A percentile compares a stretch with the other conserved stretches of the same genome.
Conservation (phyloP, 2,329 filamentous ascomycete genomes). For the Tolypocladium inflatum region DNA sequence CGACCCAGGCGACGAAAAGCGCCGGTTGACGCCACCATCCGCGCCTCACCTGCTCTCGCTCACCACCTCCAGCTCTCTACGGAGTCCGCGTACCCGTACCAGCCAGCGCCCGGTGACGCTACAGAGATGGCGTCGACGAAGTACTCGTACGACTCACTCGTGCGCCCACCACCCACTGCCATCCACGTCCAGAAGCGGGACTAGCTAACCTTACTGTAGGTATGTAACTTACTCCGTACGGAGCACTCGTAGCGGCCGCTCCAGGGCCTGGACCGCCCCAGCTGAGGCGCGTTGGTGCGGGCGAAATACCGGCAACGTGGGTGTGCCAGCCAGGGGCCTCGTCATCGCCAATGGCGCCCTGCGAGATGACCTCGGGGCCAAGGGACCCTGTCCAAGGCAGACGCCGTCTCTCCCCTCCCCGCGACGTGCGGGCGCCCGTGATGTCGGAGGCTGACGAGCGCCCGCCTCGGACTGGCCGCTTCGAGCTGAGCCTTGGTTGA, state of each 20-base stretch:
- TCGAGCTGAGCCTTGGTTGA: background rate
- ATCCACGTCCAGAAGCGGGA: too few relatives aligned
- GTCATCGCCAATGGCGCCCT: background rate
- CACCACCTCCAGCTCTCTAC: background rate
- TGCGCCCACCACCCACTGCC: background rate
- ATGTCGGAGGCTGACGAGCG: background rate
- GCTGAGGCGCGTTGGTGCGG: background rate
- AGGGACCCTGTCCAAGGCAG: background rate
- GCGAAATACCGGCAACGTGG: background rate
- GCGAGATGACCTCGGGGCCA: background rate
- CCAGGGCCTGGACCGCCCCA: background rate
- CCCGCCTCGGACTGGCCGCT: background rate
- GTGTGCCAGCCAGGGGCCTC: background rate
- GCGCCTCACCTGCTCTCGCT: background rate
- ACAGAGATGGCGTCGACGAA: background rate
- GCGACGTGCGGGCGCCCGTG: background rate
- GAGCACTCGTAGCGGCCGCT: background rate
- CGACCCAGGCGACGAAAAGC: background rate
- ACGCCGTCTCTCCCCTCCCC: background rate
- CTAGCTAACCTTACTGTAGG: too few relatives aligned
- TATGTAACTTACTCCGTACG: too few relatives aligned
- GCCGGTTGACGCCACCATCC: background rate
- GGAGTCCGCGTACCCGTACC: background rate
- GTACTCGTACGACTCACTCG: background rate
- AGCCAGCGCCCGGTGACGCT: background rate